Conservation (phyloP, 371 early-diverging fungal genomes). For the Mortierella sp. region DNA sequence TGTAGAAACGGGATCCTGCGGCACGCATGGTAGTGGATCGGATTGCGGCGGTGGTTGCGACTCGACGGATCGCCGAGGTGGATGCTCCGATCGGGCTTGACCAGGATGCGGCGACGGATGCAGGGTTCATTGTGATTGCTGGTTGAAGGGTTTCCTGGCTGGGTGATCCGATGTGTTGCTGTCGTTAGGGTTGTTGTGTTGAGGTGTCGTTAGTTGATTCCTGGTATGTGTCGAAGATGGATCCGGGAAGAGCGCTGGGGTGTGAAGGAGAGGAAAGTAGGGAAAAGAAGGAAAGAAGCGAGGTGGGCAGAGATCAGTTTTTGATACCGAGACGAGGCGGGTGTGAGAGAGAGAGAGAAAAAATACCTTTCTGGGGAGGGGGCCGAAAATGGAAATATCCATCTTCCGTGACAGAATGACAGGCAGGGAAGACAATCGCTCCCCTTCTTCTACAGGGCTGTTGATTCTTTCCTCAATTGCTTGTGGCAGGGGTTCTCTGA, state of each 20-base stretch:
- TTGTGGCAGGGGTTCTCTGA: too few relatives aligned
- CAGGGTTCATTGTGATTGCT: slow-evolving; percentile 1
- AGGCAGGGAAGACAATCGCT: background rate
- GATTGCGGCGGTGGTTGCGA: slow-evolving; percentile 3
- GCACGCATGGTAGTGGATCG: slow-evolving; percentile 8
- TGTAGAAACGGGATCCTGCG: slow-evolving; percentile 10
- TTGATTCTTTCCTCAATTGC: too few relatives aligned
- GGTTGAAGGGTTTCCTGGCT: too few relatives aligned
- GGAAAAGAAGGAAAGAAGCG: background rate
- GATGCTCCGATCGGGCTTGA: background rate
- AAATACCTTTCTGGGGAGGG: background rate
- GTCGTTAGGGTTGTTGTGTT: background rate
- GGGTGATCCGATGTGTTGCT: too few relatives aligned
- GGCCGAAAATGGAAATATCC: slow-evolving; percentile 1
- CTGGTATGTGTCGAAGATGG: background rate
- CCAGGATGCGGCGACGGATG: background rate
- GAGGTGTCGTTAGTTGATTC: background rate
- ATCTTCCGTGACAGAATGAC: too few relatives aligned
- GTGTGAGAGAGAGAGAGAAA: background rate
- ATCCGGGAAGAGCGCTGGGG: background rate
- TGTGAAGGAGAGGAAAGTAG: background rate
- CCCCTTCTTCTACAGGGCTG: background rate
- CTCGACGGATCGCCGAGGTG: slow-evolving; percentile 1
- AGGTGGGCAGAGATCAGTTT: background rate
- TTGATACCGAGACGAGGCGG: background rate